phyloP scores from a whole-genome alignment of 441 rosid species.

The Capsella rubella region DNA sequence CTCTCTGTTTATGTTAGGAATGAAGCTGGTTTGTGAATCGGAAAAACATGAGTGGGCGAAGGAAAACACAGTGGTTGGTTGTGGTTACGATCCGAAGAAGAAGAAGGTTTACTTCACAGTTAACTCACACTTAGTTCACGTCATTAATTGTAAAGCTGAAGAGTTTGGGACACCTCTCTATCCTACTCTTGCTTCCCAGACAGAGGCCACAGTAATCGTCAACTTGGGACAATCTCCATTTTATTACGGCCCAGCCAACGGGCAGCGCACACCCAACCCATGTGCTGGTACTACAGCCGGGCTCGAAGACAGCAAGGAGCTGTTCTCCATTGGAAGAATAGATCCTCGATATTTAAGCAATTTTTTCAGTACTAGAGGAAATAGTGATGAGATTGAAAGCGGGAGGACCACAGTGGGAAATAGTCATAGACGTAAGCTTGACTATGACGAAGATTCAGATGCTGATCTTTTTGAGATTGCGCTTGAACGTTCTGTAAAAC shows the following conservation, averaged over 20 bases:
- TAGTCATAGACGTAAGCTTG: conserved; percentile 45
- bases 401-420: conserved; percentile 41
- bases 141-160: conserved; percentile 56
- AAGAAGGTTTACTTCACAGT: conserved; percentile 60
- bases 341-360: conserved; percentile 77
- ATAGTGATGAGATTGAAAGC: conserved; percentile 35
- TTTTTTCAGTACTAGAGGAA: conserved; percentile 53
- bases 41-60: conserved; percentile 53
- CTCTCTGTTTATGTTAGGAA: conserved; percentile 50
- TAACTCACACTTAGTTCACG: conserved; percentile 52
- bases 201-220: conserved; percentile 42
- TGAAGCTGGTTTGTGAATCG: conserved; percentile 62
- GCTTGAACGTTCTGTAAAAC: conserved; percentile 62
- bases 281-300: conserved; percentile 64
- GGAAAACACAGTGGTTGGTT: conserved; percentile 51
- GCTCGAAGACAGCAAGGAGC: conserved; percentile 84
- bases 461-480: conserved; percentile 93
- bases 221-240: conserved; percentile 56
- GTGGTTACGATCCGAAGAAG: conserved; percentile 54
- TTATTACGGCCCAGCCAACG: conserved; percentile 51
- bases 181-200: conserved; percentile 55
- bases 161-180: conserved; percentile 56
- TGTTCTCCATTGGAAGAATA: conserved; percentile 95
- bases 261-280: conserved; percentile 54
- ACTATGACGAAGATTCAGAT: conserved; percentile 87